phyloP scores from a whole-genome alignment of 75 land plant genomes.

The Selaginella moellendorffii region DNA sequence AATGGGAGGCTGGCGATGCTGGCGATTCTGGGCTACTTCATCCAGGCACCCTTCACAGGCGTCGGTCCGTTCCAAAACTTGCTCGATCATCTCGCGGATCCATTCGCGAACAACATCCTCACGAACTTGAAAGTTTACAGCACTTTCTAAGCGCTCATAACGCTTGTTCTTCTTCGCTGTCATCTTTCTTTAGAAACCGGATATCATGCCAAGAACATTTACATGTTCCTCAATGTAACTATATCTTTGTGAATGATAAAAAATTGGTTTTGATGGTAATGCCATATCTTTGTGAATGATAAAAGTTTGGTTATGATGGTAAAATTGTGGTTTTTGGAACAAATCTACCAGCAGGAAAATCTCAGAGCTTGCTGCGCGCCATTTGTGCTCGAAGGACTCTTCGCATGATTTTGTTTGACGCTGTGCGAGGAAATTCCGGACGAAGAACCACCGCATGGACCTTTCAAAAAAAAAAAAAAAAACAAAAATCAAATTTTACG shows the following conservation, averaged over 20 bases:
- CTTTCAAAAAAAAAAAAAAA: not conserved
- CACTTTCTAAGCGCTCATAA: not conserved
- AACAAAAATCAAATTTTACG: not conserved
- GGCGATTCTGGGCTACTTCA: conserved; percentile 76
- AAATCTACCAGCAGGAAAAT: no score
- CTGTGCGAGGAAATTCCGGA: conserved; percentile 69
- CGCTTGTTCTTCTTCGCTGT: not conserved
- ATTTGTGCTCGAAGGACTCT: conserved; percentile 59
- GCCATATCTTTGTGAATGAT: no score
- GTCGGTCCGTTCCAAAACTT: conserved; percentile 84
- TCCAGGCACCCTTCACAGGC: conserved; percentile 67
- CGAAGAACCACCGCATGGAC: conserved; percentile 42
- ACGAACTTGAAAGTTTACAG: conserved; percentile 79
- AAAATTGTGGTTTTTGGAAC: no score
- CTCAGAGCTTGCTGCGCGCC: conserved; percentile 28
- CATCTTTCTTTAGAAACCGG: no score
- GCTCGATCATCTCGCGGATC: conserved; percentile 82
- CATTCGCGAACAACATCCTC: conserved; percentile 76
- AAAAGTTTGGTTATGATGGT: no score
- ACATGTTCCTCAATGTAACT: no score
- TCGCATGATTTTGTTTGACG: conserved; percentile 76
- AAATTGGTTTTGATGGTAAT: no score
- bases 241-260: no score
- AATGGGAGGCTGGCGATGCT: conserved; percentile 93
- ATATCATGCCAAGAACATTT: no score